phyloP scores from a whole-genome alignment of 495 filamentous ascomycete species.

The Symbiotaphrina buchneri region DNA sequence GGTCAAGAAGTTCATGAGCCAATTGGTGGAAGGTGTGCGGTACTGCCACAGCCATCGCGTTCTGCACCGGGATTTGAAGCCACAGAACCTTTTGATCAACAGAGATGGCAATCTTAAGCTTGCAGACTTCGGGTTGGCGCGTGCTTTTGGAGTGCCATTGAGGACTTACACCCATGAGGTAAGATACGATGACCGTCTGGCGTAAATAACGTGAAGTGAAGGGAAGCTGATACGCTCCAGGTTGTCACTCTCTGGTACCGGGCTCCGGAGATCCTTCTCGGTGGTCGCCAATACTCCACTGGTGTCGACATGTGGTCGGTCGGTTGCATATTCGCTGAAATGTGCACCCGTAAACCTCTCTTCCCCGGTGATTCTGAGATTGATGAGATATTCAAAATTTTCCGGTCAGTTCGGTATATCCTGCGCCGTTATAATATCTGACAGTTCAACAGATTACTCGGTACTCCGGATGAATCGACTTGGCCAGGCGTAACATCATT shows the following conservation, averaged over 20 bases:
- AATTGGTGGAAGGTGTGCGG: slow-evolving; percentile 72
- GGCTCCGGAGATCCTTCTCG: slow-evolving; percentile 90
- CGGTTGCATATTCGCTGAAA: slow-evolving; percentile 97
- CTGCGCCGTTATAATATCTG: too few species aligned
- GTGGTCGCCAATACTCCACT: slow-evolving; percentile 92
- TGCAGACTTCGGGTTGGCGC: slow-evolving; percentile 89
- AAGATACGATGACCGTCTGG: slow-evolving; percentile 4
- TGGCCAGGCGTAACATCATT: slow-evolving; percentile 97
- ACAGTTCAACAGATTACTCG: slow-evolving; percentile 56
- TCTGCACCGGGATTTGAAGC: slow-evolving; percentile 90
- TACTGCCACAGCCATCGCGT: slow-evolving; percentile 95
- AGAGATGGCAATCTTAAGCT: slow-evolving; percentile 90
- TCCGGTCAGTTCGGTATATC: slow-evolving; percentile 36
- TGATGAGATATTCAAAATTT: slow-evolving; percentile 99
- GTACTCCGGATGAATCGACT: slow-evolving; percentile 66
- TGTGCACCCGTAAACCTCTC: slow-evolving; percentile 94
- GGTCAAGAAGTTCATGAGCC: slow-evolving; percentile 95
- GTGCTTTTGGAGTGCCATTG: slow-evolving; percentile 89
- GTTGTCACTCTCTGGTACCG: slow-evolving; percentile 98
- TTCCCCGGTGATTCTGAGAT: slow-evolving; percentile 98
- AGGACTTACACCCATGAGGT: slow-evolving; percentile 96
- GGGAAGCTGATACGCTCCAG: slow-evolving; percentile 11
- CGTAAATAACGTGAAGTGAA: neutral
- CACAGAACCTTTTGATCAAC: slow-evolving; percentile 91
- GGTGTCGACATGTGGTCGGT: slow-evolving; percentile 99